Evolutionary conservation across 1,139 yeast species (phyloP).

Genomic region (Nakaseomyces bracarensis): DNA sequence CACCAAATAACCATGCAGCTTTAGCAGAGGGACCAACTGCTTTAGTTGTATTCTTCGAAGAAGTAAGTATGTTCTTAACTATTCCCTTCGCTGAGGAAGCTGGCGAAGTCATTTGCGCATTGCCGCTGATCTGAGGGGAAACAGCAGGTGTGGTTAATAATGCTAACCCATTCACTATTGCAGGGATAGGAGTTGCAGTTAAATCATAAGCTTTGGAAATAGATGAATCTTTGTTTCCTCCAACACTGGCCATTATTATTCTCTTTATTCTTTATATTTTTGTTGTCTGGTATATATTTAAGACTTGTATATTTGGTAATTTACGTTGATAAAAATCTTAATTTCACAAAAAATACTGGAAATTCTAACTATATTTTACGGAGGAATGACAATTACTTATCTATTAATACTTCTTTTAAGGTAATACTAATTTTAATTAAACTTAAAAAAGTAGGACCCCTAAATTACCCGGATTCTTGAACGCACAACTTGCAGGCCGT

Average conservation of each 20-base stretch:
- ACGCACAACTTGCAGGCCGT: not conserved
- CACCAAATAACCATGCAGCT: slow-evolving; percentile 52
- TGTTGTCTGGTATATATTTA: not conserved
- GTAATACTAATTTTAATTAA: no score
- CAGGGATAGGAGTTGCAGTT: slow-evolving; percentile 2
- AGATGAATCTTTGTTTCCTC: not conserved
- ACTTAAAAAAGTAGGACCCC: no score
- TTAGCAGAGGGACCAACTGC: slow-evolving; percentile 40
- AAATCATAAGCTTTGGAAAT: not conserved
- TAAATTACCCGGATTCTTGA: not conserved
- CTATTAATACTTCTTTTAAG: no score
- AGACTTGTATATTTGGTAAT: no score
- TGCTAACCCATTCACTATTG: slow-evolving; percentile 2
- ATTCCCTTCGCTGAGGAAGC: slow-evolving; percentile 4
- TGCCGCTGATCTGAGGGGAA: slow-evolving; percentile 2
- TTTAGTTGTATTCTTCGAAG: slow-evolving; percentile 6
- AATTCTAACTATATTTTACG: no score
- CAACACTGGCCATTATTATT: not conserved
- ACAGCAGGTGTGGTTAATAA: slow-evolving; percentile 1
- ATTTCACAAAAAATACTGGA: no score
- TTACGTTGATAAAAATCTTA: no score
- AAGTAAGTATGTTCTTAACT: slow-evolving; percentile 1
- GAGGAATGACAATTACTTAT: no score
- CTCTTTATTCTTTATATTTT: not conserved
- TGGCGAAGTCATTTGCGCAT: slow-evolving; percentile 2